Evolutionary conservation across 2,329 filamentous ascomycete genomes (phyloP), one percentile per base, ranked within the genome.

Genomic region (Monilinia laxa): DNA sequence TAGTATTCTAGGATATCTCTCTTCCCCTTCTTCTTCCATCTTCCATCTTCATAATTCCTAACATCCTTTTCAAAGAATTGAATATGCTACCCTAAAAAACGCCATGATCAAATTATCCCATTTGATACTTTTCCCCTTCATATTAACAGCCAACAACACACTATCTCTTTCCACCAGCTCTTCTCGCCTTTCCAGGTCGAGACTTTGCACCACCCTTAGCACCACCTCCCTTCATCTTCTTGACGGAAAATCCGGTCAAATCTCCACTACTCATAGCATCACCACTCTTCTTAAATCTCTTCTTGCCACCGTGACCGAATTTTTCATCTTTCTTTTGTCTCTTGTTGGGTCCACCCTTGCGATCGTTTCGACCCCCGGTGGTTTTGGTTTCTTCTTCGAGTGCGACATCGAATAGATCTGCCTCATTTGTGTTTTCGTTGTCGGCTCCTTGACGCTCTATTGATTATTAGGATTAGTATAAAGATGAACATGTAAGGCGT

Each of bases 251-350:
- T 1, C 86, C 87, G 69, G 87, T 87, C 72, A 96, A 80, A 78
- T 99, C 95, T 69, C 87, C 89, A 57, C 88, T 93, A 71, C 91
- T 96, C 69, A 85, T 77, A 59, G 93, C 93, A 79, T 97, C 93
- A 72, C 92, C 92, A 69, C 93, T 97, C 86, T 99, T 99, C 66
- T 84, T 80, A 77, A 93, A 88, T 65, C 90, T 85, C 85, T 99
- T 99, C 87, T 97, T 97, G 73, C 95, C 95, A 68, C 95, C 95
- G 76, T 94, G 97, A 31, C 95, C 95, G 78, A 89, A 98, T 81
- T 97, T 97, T 71, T 91, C 85, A 77, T 99, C 89, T 83, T 96
- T 97, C 87, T 96, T 97, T 77, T 90, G 86, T 68, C 95, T 89
- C 83, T 98, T 98, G 76, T 88, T 90, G 35, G 81, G 78, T 14